Percentiles rank a stretch among this genome's conserved stretches.
Evolutionary conservation across 2,329 filamentous ascomycete genomes (phyloP).

Genomic region (Fusarium pseudoanthophilum): DNA sequence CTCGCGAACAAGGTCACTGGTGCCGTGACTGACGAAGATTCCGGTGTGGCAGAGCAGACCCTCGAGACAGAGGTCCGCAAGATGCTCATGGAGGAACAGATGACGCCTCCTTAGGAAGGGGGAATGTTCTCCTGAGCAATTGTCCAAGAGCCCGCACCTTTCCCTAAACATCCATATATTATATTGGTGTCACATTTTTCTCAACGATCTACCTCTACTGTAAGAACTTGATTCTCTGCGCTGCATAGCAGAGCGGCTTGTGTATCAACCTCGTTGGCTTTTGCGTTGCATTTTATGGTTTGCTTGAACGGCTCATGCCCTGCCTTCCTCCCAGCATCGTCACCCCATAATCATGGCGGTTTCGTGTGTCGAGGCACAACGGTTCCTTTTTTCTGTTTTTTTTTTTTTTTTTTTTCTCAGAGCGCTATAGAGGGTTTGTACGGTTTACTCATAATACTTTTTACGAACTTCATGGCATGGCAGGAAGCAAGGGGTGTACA

Average conservation of each 20-base stretch:
- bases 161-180: not conserved
- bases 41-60: slow-evolving; percentile 47
- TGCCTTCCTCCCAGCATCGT: not conserved
- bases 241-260: slow-evolving; percentile 25
- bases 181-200: slow-evolving; percentile 3
- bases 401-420: not conserved
- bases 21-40: slow-evolving; percentile 47
- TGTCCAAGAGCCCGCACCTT: not conserved
- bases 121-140: slow-evolving; percentile 10
- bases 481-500: slow-evolving; percentile 8
- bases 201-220: slow-evolving; percentile 5
- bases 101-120: slow-evolving; percentile 53
- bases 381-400: not conserved
- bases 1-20: slow-evolving; percentile 74
- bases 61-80: slow-evolving; percentile 57
- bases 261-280: slow-evolving; percentile 21
- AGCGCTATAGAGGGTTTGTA: slow-evolving; percentile 12
- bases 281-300: slow-evolving; percentile 13
- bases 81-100: slow-evolving; percentile 55
- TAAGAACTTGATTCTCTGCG: slow-evolving; percentile 19
- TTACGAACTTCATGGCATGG: slow-evolving; percentile 27
- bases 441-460: slow-evolving; percentile 2
- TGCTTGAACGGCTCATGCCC: not conserved
- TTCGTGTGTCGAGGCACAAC: slow-evolving; percentile 1
- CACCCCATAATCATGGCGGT: not conserved